Base-by-base conservation (phyloP, 805 yeast genomes). In the Sugiyamaella americana region DNA sequence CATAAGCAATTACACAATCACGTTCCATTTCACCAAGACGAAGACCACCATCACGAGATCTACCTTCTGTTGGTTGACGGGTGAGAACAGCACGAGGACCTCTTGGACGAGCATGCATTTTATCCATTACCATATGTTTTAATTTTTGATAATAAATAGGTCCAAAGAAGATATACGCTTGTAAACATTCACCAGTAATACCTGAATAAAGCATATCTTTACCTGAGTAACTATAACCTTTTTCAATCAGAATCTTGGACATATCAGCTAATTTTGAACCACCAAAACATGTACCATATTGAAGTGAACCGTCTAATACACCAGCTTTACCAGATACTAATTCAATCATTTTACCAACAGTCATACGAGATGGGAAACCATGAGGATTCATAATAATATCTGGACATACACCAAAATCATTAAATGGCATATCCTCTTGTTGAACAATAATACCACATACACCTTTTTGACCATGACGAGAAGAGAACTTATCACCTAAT, bases 281-380 rank as follows among this genome's bases (percentile, higher is more conserved):
- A 40, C 98, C 98, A 63, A 93, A 93, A 70, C 98, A 93, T 0
- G 98, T 93, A 59, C 98, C 98, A 58, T 93, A 93, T 64, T 93
- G 95, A 50, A 93, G 71, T 1, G 85, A 62, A 2, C 98, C 98
- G 58, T 87, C 84, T 57, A 93, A 68, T 35, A 93, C 97, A 64
- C 98, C 98, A 0, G 98, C 98, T 63, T 93, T 93, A 57, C 98
- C 98, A 26, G 96, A 84, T 20, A 93, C 84, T 52, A 91, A 74
- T 66, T 93, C 98, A 55, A 93, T 80, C 98, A 93, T 91, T 68
- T 93, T 93, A 50, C 98, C 98, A 17, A 93, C 98, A 35, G 98
- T 93, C 98, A 93, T 93, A 77, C 98, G 95, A 30, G 98, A 91
- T 52, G 98, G 98, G 82, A 91, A 93, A 71, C 97, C 98, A 66